Conservation (phyloP, 345 rosid genomes). For the Populus davidiana region DNA sequence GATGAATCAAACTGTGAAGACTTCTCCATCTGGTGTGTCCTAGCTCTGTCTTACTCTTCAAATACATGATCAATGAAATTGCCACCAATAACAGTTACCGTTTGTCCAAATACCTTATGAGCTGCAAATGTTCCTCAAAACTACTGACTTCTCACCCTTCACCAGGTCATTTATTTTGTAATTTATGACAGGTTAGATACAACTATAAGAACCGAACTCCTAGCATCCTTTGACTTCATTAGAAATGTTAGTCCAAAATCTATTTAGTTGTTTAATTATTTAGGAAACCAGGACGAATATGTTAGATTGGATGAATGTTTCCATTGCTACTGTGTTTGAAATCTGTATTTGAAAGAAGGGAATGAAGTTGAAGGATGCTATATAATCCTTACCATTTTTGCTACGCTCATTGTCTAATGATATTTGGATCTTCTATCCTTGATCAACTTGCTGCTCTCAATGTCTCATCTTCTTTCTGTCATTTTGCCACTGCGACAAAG, state of each 20-base stretch:
- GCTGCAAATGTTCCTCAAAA: conserved; percentile 26
- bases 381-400: not conserved
- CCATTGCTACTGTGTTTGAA: not conserved
- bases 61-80: conserved; percentile 13
- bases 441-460: too few species aligned
- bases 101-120: not conserved
- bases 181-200: conserved; percentile 19
- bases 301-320: not conserved
- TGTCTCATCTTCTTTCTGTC: too few species aligned
- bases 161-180: conserved; percentile 20
- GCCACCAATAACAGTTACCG: not conserved
- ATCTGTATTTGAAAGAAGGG: not conserved
- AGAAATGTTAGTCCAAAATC: conserved; percentile 2
- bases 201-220: conserved; percentile 1
- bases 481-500: not conserved
- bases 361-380: not conserved
- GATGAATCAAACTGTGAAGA: conserved; percentile 27
- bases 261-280: not conserved
- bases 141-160: conserved; percentile 23
- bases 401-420: not conserved
- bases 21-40: conserved; percentile 38
- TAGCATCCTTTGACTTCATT: conserved; percentile 4
- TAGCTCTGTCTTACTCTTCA: conserved; percentile 22
- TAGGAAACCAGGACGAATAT: not conserved
- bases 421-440: too few species aligned